Evolutionary conservation across 306 rosid species (phyloP).

Genomic region (Trifolium subterraneum): DNA sequence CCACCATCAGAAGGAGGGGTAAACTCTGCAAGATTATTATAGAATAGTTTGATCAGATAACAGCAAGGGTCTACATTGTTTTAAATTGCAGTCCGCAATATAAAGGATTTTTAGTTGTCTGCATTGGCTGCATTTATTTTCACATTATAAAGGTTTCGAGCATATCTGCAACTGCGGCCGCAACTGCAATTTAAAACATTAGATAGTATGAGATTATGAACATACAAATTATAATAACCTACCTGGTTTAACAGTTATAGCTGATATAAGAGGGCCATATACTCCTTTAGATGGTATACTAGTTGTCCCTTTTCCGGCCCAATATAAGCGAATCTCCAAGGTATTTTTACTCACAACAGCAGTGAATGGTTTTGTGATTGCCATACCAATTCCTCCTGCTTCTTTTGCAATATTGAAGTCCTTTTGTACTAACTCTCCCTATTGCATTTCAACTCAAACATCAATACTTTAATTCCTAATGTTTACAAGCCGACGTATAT

Average conservation of each 20-base stretch:
- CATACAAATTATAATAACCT: neutral
- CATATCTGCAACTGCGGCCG: neutral
- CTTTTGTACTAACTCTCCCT: conserved; percentile 1
- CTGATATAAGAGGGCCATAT: conserved; percentile 19
- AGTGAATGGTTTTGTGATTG: neutral
- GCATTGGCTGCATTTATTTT: neutral
- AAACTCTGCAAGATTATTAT: conserved; percentile 13
- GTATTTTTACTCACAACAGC: neutral
- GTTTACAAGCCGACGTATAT: neutral
- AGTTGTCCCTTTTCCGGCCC: conserved; percentile 15
- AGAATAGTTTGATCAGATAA: neutral
- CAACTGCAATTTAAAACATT: neutral
- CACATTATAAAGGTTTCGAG: neutral
- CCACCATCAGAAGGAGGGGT: conserved; percentile 26
- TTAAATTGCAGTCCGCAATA: neutral
- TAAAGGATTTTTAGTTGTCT: neutral
- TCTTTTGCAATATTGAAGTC: neutral
- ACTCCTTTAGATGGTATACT: neutral
- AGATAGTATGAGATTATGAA: neutral
- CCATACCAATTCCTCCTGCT: neutral
- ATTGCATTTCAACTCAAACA: neutral
- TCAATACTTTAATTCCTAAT: neutral
- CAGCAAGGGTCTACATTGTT: neutral
- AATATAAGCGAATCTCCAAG: conserved; percentile 19
- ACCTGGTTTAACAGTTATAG: neutral